phyloP scores from a whole-genome alignment of 169 alveolate genomes.

The Plasmodium vivax region DNA sequence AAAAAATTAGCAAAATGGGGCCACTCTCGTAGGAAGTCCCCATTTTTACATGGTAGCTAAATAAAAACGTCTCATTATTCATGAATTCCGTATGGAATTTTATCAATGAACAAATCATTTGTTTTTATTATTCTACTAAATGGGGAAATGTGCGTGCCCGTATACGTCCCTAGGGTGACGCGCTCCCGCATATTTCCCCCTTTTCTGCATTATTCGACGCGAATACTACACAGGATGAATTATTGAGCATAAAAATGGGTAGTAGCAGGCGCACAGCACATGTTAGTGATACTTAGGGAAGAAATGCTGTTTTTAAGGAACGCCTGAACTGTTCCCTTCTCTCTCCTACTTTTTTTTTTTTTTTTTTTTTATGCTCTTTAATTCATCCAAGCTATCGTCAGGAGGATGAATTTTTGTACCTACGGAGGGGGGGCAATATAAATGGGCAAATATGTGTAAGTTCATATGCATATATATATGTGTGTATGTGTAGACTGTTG shows the following conservation, averaged over 20 bases:
- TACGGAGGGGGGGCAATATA: constrained; percentile 6
- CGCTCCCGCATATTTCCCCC: no score
- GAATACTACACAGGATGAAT: constrained; percentile 48
- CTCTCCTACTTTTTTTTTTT: not conserved
- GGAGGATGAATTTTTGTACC: constrained; percentile 40
- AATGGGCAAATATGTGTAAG: not conserved
- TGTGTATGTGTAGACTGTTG: not conserved
- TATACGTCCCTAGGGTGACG: no score
- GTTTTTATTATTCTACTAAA: constrained; percentile 67
- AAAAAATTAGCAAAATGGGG: constrained; percentile 13
- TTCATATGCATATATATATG: not conserved
- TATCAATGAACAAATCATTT: constrained; percentile 68
- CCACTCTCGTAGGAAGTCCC: not conserved
- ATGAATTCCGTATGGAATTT: constrained; percentile 47
- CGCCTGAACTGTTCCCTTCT: not conserved
- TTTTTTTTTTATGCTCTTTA: constrained; percentile 29
- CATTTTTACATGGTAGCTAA: constrained; percentile 46
- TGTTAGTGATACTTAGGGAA: not conserved
- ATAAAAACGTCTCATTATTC: constrained; percentile 71
- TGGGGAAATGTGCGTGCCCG: no score
- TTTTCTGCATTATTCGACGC: not conserved
- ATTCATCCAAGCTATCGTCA: constrained; percentile 75
- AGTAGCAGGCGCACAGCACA: not conserved
- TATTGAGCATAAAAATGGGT: constrained; percentile 27
- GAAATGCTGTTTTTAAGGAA: not conserved